Base-by-base conservation (phyloP, 2,329 filamentous ascomycete species). In the Cadophora malorum region DNA sequence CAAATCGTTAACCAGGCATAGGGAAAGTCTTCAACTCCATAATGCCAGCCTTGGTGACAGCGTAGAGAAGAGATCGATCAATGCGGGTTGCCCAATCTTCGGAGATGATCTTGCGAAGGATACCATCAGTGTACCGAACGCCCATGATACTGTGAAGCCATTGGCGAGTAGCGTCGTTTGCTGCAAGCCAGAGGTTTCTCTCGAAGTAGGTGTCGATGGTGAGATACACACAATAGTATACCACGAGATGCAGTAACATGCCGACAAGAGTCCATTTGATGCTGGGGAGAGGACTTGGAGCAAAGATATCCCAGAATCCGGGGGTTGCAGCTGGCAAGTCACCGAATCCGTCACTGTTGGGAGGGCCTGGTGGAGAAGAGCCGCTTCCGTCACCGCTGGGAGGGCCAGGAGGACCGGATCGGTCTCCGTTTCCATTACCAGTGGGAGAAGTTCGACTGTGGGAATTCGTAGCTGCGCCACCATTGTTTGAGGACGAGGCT, bases 211-310 rank as follows among this genome's bases (percentile, higher is more conserved):
- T 61, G 38, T 19, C 23, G n/a, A 61, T 56, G 28, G 31, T 41
- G 2, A 66, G 21, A 9, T 58, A 71, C 28, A 67, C 28, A 56
- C 66, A 25, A 45, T 41, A 67, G 65, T 71, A 71, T 21, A 69
- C 49, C 16, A 63, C 1, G 19, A 65, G 25, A 61, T 70, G 67
- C 16, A 67, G 4, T 45, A 56, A 3, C 8, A 69, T 45, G 38
- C 31, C 35, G 45, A 19, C 1, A 16, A 64, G 52, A 33, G 63
- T 64, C 49, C 50, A 45, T 21, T 21, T 33, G 33, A 47, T 58
- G 21, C 38, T 52, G 21, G 38, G 63, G 9, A 50, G 56, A 8
- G 56, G 56, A 16, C 56, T 21, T 0, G 23, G 9, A 21, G 35
- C 12, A 21, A 19, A 23, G 1, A 59, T 16, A 19, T 59, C 6